Percentiles rank a stretch among this genome's conserved stretches.
Conservation (phyloP, 2,329 filamentous ascomycete genomes). For the Aspergillus sp. region DNA sequence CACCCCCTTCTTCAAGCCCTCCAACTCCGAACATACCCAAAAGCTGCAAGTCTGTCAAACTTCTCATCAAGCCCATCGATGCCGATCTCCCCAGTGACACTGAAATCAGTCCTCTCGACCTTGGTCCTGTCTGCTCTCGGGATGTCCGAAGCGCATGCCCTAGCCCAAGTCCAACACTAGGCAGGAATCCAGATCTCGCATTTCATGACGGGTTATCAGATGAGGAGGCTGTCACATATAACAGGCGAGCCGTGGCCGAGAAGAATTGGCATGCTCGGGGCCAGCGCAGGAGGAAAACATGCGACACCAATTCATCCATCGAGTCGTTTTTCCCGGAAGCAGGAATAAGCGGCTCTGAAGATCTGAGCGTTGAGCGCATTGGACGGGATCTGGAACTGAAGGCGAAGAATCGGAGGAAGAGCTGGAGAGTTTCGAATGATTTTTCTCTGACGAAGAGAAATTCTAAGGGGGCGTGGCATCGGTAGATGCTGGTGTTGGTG, state of each 20-base stretch:
- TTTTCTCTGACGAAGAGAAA: too few relatives aligned
- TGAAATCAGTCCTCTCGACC: constrained; percentile 28
- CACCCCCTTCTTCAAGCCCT: background rate
- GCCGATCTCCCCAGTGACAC: constrained; percentile 19
- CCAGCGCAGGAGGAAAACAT: background rate
- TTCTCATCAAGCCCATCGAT: background rate
- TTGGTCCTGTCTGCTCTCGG: constrained; percentile 17
- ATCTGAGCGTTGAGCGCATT: too few relatives aligned
- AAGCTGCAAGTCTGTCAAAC: background rate
- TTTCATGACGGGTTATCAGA: background rate
- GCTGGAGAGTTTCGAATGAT: too few relatives aligned
- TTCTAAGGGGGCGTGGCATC: too few relatives aligned
- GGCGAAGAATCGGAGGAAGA: too few relatives aligned
- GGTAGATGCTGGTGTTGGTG: too few relatives aligned
- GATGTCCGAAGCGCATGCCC: background rate
- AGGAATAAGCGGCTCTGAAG: too few relatives aligned
- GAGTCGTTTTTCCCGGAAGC: too few relatives aligned
- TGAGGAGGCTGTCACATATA: background rate
- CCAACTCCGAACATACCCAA: background rate
- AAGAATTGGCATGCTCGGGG: background rate
- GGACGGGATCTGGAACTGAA: too few relatives aligned
- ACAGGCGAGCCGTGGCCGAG: background rate
- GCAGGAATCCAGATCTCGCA: background rate
- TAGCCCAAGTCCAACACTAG: background rate
- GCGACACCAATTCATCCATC: too few relatives aligned